Percentiles rank a stretch among this genome's conserved stretches.
These are phyloP conservation scores for Sporodiniella umbellata DNA, from an alignment of 371 early-diverging fungal species.

Conservation along the genomic window DNA sequence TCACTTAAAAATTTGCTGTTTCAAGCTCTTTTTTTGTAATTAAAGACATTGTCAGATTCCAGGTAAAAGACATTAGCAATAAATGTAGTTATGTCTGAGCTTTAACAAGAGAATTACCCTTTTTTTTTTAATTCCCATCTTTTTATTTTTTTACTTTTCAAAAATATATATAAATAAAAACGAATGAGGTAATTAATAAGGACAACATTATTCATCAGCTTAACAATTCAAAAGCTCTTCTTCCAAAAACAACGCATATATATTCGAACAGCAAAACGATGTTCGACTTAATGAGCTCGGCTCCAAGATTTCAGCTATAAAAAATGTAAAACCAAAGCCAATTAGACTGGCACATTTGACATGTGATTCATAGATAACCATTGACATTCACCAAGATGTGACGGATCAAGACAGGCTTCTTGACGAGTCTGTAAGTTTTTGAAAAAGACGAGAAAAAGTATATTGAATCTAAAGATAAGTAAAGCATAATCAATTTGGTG, in stretches of 20 bases:
- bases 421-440: conserved; percentile 36
- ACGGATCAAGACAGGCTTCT: conserved; percentile 36
- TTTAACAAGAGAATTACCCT: not conserved
- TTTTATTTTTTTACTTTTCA: too few relatives aligned
- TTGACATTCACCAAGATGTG: conserved; percentile 46
- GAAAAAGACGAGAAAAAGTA: too few relatives aligned
- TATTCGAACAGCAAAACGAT: conserved; percentile 47
- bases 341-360: too few relatives aligned
- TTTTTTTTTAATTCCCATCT: not conserved
- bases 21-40: too few relatives aligned
- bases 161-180: too few relatives aligned
- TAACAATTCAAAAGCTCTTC: conserved; percentile 1
- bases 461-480: too few relatives aligned
- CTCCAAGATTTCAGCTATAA: conserved; percentile 38
- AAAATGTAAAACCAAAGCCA: conserved; percentile 25
- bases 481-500: conserved; percentile 31
- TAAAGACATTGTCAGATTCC: too few relatives aligned
- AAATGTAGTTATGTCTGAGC: not conserved
- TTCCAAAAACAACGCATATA: conserved; percentile 20
- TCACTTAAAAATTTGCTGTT: too few relatives aligned
- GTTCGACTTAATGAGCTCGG: conserved; percentile 41
- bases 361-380: conserved; percentile 43
- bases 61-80: too few relatives aligned
- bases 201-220: not conserved
- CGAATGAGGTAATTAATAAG: not conserved